Percentiles rank a stretch among this genome's conserved stretches.
phyloP scores from a whole-genome alignment of 2,329 filamentous ascomycete species.

The Fusarium camptoceras region DNA sequence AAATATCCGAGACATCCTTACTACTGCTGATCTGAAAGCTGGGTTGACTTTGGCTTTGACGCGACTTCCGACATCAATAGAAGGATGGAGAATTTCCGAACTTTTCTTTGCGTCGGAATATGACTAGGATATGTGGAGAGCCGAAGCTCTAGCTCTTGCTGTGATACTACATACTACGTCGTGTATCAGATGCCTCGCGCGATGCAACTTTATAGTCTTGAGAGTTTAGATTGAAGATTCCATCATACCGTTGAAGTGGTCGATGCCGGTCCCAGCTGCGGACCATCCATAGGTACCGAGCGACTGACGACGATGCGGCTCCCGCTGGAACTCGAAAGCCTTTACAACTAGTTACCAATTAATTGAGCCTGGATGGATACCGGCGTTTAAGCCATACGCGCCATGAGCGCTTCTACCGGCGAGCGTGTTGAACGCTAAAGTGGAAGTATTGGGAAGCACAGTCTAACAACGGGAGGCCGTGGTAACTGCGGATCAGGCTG shows the following conservation, averaged over 20 bases:
- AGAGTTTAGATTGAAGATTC: not conserved
- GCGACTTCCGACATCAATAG: not conserved
- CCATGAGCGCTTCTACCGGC: slow-evolving; percentile 18
- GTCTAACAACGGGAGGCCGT: not conserved
- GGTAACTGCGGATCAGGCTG: slow-evolving; percentile 10
- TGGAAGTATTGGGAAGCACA: not conserved
- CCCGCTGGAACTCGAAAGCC: not conserved
- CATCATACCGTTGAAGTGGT: not conserved
- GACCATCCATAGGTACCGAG: slow-evolving; percentile 19
- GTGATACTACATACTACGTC: not conserved
- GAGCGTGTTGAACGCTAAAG: slow-evolving; percentile 3
- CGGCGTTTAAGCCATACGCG: slow-evolving; percentile 23
- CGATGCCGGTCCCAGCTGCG: slow-evolving; percentile 17
- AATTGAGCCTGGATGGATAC: not conserved
- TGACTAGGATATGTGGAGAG: not conserved
- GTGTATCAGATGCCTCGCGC: not conserved
- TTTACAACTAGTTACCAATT: slow-evolving; percentile 2
- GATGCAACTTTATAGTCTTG: not conserved
- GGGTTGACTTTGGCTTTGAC: not conserved
- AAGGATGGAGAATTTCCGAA: not conserved
- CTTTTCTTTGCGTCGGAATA: not conserved
- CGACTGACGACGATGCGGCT: slow-evolving; percentile 19
- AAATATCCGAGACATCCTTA: slow-evolving; percentile 39
- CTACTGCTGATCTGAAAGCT: slow-evolving; percentile 24
- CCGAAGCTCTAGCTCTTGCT: not conserved